Conservation (phyloP, 495 filamentous ascomycete species). For the Annulohypoxylon moriforme region DNA sequence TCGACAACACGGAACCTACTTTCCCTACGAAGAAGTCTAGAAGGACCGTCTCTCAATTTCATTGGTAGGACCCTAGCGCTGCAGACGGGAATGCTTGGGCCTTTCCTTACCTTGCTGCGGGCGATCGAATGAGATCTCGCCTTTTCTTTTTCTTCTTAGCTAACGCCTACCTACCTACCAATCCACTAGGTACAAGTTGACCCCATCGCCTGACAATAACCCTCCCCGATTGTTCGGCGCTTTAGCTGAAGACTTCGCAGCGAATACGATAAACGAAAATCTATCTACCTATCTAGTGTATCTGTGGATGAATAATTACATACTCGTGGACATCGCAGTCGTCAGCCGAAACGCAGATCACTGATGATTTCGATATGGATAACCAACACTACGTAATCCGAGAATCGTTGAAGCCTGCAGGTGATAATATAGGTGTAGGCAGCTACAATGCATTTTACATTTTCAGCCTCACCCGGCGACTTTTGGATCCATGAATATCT, state of each 20-base stretch:
- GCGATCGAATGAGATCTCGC: conserved; percentile 41
- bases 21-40: conserved; percentile 36
- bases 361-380: background rate
- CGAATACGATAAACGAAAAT: background rate
- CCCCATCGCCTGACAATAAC: background rate
- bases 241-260: background rate
- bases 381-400: conserved; percentile 1
- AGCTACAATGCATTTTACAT: background rate
- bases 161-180: background rate
- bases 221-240: background rate
- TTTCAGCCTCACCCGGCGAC: conserved; percentile 39
- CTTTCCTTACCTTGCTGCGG: conserved; percentile 17
- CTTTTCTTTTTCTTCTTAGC: background rate
- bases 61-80: conserved; percentile 23
- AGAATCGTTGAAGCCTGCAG: conserved; percentile 19
- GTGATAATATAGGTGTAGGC: conserved; percentile 11
- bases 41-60: conserved; percentile 23
- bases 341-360: background rate
- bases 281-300: background rate
- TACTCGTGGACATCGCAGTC: background rate
- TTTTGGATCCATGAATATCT: background rate
- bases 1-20: conserved; percentile 27
- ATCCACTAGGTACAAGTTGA: background rate
- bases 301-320: background rate
- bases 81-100: conserved; percentile 24